These are phyloP conservation scores for Acorus gramineus DNA, from an alignment of 106 monocot species.

Conservation along the genomic window DNA sequence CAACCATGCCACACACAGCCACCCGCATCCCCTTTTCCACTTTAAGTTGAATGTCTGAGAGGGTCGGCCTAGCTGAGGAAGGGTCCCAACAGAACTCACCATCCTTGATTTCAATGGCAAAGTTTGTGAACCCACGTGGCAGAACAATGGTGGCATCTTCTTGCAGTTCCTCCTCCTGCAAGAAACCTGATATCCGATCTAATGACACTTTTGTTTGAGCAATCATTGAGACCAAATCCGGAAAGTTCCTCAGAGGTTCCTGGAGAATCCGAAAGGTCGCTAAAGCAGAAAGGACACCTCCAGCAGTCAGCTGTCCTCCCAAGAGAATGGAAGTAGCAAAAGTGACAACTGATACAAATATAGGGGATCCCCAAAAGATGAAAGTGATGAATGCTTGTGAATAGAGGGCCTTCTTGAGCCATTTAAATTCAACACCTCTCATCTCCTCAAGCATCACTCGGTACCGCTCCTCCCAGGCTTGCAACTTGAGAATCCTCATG, in stretches of 20 bases:
- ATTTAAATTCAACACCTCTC: constrained; percentile 69
- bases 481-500: constrained; percentile 95
- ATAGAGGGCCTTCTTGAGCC: constrained; percentile 70
- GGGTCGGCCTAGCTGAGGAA: constrained; percentile 40
- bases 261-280: constrained; percentile 94
- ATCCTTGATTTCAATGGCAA: constrained; percentile 68
- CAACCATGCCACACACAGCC: constrained; percentile 90
- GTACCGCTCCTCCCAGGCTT: constrained; percentile 93
- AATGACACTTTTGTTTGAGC: constrained; percentile 93
- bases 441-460: constrained; percentile 70
- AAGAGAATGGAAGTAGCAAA: constrained; percentile 75
- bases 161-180: constrained; percentile 71
- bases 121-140: constrained; percentile 37
- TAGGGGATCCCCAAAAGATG: constrained; percentile 95
- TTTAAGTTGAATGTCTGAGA: constrained; percentile 49
- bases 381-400: constrained; percentile 83
- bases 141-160: constrained; percentile 54
- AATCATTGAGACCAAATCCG: constrained; percentile 82
- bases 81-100: constrained; percentile 90
- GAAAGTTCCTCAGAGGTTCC: constrained; percentile 90
- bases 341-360: constrained; percentile 81
- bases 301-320: constrained; percentile 76
- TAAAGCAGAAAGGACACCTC: constrained; percentile 78
- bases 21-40: constrained; percentile 70
- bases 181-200: constrained; percentile 66